A percentile compares a stretch with the other conserved stretches of the same genome.
phyloP scores from a whole-genome alignment of 331 rosid species.

The Erythrophleum ivorense region DNA sequence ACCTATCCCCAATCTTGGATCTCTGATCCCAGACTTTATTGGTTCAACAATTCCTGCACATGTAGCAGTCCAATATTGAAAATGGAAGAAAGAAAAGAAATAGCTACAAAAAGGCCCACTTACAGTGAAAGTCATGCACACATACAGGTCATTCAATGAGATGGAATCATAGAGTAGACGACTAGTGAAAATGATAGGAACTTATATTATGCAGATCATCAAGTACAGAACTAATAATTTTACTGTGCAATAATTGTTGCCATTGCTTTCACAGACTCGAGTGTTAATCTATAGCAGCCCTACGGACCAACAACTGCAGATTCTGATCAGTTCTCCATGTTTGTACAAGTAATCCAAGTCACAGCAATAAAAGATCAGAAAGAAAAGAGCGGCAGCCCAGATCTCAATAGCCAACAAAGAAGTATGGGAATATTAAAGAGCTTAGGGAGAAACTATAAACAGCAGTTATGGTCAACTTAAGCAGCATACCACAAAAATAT shows the following conservation, averaged over 20 bases:
- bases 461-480: neutral
- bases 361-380: neutral
- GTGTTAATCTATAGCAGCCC: neutral
- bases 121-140: neutral
- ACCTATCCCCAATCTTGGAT: constrained; percentile 84
- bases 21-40: constrained; percentile 94
- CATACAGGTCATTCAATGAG: neutral
- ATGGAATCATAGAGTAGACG: constrained; percentile 11
- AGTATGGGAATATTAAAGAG: constrained; percentile 20
- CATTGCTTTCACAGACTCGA: constrained; percentile 11
- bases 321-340: neutral
- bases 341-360: constrained; percentile 7
- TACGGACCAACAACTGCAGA: constrained; percentile 6
- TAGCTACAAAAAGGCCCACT: constrained; percentile 3
- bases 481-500: constrained; percentile 14
- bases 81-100: neutral
- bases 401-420: constrained; percentile 11
- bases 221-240: neutral
- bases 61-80: constrained; percentile 13
- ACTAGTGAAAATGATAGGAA: neutral
- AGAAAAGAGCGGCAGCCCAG: neutral
- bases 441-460: neutral
- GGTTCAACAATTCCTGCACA: constrained; percentile 81
- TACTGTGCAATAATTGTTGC: neutral
- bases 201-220: constrained; percentile 16